These are phyloP conservation scores for Russula sp. DNA, from an alignment of 768 basidiomycete genomes.

Conservation along the genomic window DNA sequence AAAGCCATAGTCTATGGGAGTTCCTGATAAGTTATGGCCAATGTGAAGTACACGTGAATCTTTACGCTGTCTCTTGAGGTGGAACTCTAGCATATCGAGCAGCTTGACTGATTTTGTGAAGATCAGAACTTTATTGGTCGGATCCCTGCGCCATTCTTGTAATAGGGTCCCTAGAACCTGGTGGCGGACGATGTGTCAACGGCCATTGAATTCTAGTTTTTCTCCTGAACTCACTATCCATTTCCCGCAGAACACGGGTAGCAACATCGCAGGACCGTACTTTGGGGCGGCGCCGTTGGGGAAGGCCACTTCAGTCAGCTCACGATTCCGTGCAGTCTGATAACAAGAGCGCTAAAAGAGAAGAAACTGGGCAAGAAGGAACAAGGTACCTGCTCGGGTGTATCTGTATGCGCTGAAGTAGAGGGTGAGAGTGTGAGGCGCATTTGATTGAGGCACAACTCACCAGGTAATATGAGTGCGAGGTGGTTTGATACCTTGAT, in stretches of 20 bases:
- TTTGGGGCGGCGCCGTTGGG: conserved; percentile 50
- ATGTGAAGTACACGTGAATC: conserved; percentile 24
- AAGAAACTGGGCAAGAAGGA: not conserved
- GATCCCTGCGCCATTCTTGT: conserved; percentile 57
- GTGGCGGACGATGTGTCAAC: not conserved
- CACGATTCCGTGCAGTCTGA: conserved; percentile 50
- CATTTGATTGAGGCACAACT: not conserved
- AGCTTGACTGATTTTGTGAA: conserved; percentile 93
- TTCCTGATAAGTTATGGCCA: not conserved
- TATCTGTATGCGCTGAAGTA: conserved; percentile 57
- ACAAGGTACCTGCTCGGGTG: conserved; percentile 52
- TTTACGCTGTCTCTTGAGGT: conserved; percentile 54
- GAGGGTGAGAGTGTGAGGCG: not conserved
- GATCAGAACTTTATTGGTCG: conserved; percentile 80
- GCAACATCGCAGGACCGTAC: conserved; percentile 56
- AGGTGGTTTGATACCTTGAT: conserved; percentile 89
- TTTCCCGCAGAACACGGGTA: conserved; percentile 72
- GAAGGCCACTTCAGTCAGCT: conserved; percentile 59
- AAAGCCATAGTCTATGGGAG: conserved; percentile 44
- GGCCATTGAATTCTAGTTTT: not conserved
- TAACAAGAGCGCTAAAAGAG: not conserved
- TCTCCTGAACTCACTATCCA: conserved; percentile 54
- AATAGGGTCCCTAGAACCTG: conserved; percentile 67
- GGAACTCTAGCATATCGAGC: conserved; percentile 77
- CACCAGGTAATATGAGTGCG: conserved; percentile 78